Percentiles rank a stretch among this genome's conserved stretches.
Evolutionary conservation across 345 rosid species (phyloP).

Genomic region (Euclidium syriacum): DNA sequence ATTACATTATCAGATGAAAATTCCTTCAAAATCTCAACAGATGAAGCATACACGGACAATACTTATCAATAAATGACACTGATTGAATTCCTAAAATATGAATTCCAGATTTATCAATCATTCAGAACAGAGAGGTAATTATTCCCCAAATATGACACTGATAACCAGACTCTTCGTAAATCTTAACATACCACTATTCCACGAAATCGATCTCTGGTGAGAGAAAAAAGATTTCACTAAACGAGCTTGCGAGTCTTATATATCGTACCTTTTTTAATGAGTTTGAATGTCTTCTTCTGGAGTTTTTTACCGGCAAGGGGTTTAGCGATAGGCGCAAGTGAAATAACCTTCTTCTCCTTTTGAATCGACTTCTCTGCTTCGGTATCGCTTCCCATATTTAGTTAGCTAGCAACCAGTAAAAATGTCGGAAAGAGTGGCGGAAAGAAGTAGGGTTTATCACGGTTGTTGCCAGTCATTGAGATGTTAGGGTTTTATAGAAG

Average conservation of each 20-base stretch:
- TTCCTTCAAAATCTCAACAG: neutral
- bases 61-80: too few relatives aligned
- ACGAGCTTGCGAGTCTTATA: neutral
- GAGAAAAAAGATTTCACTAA: too few relatives aligned
- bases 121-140: too few relatives aligned
- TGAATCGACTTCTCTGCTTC: conserved; percentile 58
- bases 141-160: too few relatives aligned
- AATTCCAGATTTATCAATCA: too few relatives aligned
- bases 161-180: too few relatives aligned
- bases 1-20: neutral
- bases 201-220: neutral
- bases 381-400: conserved; percentile 70
- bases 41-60: neutral
- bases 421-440: conserved; percentile 21
- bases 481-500: conserved; percentile 18
- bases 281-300: conserved; percentile 76
- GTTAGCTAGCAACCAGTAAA: neutral
- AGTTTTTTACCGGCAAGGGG: conserved; percentile 95
- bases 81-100: too few relatives aligned
- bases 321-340: conserved; percentile 83
- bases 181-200: too few relatives aligned
- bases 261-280: conserved; percentile 66
- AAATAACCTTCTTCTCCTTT: conserved; percentile 53
- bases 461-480: neutral
- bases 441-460: conserved; percentile 14